phyloP scores from a whole-genome alignment of 208 protist species.

The Acanthamoeba royreba region DNA sequence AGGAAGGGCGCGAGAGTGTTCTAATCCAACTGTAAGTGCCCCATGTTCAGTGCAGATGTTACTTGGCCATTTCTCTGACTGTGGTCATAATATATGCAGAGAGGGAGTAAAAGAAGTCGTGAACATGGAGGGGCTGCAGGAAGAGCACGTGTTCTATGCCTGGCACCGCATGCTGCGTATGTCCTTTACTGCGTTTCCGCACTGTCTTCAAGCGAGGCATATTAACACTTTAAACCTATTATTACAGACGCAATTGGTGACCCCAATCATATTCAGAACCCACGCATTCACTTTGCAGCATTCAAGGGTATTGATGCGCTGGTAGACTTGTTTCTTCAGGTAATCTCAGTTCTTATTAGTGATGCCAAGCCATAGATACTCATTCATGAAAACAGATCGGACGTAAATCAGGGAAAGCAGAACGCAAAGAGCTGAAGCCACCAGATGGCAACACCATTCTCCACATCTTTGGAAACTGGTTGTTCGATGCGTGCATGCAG shows the following conservation, averaged over 20 bases:
- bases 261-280: slow-evolving; percentile 47
- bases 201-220: too few relatives aligned
- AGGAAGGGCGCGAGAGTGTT: background rate
- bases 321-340: slow-evolving; percentile 43
- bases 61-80: background rate
- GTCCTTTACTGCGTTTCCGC: background rate
- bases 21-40: background rate
- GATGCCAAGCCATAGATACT: background rate
- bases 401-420: background rate
- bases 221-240: too few relatives aligned
- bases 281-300: slow-evolving; percentile 45
- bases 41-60: background rate
- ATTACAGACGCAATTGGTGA: background rate
- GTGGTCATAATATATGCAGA: background rate
- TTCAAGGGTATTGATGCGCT: slow-evolving; percentile 54
- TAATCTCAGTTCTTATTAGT: background rate
- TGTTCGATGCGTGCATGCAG: slow-evolving; percentile 52
- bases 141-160: slow-evolving; percentile 52
- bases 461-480: slow-evolving; percentile 59
- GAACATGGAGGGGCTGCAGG: background rate
- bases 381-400: background rate
- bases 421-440: background rate
- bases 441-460: slow-evolving; percentile 54
- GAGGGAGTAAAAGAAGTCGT: background rate
- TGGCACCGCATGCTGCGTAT: slow-evolving; percentile 67